Evolutionary conservation across 345 rosid species (phyloP).

Genomic region (Eucalyptus tenuipes): DNA sequence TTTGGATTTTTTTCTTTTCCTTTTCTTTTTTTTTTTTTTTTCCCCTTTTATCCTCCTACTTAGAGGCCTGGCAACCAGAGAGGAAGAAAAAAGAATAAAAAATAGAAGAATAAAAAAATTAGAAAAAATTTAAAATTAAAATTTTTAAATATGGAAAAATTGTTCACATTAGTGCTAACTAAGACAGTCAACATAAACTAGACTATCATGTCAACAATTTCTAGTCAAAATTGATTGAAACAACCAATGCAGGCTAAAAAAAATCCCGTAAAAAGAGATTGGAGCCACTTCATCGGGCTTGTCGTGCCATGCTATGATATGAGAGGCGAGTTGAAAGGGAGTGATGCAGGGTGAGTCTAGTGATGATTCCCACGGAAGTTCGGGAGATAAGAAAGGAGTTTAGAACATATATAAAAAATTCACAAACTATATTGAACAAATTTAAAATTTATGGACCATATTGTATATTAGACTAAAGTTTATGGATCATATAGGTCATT

Average conservation of each 20-base stretch:
- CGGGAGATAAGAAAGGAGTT: too few species aligned
- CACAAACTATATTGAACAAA: accelerated
- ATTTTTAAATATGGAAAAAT: too few species aligned
- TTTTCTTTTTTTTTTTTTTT: neutral
- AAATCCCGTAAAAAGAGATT: accelerated
- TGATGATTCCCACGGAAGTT: too few species aligned
- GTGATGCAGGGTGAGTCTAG: too few species aligned
- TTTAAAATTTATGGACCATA: too few species aligned
- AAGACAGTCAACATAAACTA: accelerated
- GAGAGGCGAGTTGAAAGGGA: too few species aligned
- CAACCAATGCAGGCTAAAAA: accelerated
- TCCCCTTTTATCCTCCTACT: neutral
- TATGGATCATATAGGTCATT: accelerated
- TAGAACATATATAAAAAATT: too few species aligned
- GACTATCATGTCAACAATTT: accelerated
- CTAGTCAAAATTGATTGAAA: accelerated
- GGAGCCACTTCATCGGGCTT: accelerated
- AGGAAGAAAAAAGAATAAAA: too few species aligned
- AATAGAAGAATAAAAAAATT: too few species aligned
- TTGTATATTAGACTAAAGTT: accelerated
- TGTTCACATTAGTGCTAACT: accelerated
- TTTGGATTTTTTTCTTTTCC: accelerated
- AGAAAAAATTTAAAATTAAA: too few species aligned
- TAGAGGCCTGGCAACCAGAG: accelerated
- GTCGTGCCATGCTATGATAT: too few species aligned